Percentiles rank a stretch among this genome's conserved stretches.
These are phyloP conservation scores for Candida chilensis DNA, from an alignment of 805 yeast genomes.

Conservation along the genomic window DNA sequence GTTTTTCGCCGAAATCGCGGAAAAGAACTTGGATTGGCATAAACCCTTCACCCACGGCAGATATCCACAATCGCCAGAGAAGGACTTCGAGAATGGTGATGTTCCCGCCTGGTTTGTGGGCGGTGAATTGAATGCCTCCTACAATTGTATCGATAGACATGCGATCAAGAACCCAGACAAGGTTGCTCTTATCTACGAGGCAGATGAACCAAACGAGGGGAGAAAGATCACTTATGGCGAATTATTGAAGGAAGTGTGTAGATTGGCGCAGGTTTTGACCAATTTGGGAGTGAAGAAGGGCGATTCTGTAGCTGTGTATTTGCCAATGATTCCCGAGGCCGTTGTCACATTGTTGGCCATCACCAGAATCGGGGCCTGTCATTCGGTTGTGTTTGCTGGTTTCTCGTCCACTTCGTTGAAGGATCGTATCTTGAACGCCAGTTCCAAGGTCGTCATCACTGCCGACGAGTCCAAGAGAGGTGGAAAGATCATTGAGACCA, in stretches of 20 bases:
- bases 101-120: conserved; percentile 84
- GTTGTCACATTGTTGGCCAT: conserved; percentile 90
- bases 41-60: conserved; percentile 39
- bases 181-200: conserved; percentile 82
- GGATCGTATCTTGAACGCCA: conserved; percentile 87
- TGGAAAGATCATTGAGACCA: conserved; percentile 86
- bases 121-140: conserved; percentile 88
- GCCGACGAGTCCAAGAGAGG: conserved; percentile 96
- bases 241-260: conserved; percentile 73
- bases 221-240: conserved; percentile 77
- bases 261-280: conserved; percentile 76
- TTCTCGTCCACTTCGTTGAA: conserved; percentile 87
- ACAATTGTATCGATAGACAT: conserved; percentile 93
- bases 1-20: conserved; percentile 49
- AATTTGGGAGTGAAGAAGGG: conserved; percentile 89
- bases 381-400: conserved; percentile 95
- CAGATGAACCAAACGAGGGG: conserved; percentile 78
- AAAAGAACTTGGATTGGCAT: conserved; percentile 40
- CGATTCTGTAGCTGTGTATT: conserved; percentile 91
- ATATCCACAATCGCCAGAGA: too few species aligned
- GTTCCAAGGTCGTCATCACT: conserved; percentile 80
- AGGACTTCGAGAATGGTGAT: conserved; percentile 69
- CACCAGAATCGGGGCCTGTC: conserved; percentile 90
- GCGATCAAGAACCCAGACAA: conserved; percentile 84
- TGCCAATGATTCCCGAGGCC: conserved; percentile 98